Conservation (phyloP, 169 alveolate genomes). For the Ichthyophthirius multifiliis region DNA sequence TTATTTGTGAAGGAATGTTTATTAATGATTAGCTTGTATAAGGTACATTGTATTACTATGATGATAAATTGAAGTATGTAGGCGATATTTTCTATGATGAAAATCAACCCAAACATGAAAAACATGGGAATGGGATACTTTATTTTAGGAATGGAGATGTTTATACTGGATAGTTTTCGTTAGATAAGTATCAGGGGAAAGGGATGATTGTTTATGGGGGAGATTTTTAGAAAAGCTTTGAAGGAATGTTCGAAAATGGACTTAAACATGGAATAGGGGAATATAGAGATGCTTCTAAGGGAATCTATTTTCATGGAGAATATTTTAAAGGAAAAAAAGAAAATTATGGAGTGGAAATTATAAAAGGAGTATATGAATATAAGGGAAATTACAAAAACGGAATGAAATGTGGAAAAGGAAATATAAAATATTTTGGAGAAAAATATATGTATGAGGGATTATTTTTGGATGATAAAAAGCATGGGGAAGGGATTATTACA, state of each 20-base stretch:
- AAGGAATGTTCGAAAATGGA: neutral
- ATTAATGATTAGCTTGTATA: neutral
- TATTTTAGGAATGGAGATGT: neutral
- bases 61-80: neutral
- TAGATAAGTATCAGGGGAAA: neutral
- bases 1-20: neutral
- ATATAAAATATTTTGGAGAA: neutral
- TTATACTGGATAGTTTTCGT: neutral
- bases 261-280: neutral
- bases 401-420: neutral
- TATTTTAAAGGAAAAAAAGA: neutral
- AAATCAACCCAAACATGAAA: neutral
- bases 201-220: neutral
- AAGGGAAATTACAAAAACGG: neutral
- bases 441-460: neutral
- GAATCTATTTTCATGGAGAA: neutral
- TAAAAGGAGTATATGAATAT: neutral
- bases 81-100: neutral
- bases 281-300: neutral
- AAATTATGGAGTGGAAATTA: neutral
- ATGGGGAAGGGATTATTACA: neutral
- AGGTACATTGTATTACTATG: neutral
- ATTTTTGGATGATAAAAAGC: slow-evolving; percentile 2
- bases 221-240: neutral
- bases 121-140: slow-evolving; percentile 1